phyloP scores from a whole-genome alignment of 2,329 filamentous ascomycete genomes.

The Mycosphaerella sp. region DNA sequence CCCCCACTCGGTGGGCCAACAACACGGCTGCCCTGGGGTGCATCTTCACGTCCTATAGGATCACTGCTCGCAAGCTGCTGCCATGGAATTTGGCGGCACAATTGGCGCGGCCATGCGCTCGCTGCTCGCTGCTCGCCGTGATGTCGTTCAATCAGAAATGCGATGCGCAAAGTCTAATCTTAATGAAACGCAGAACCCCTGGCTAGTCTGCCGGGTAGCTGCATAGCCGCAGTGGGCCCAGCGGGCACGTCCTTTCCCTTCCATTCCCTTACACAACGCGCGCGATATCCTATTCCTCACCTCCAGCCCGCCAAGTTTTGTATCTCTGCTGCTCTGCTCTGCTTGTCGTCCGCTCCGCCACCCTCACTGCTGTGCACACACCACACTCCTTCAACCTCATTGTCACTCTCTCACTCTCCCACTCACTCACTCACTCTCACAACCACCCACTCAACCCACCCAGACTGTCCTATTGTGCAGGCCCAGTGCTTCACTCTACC shows the following conservation, averaged over 20 bases:
- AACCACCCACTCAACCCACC: conserved; percentile 11
- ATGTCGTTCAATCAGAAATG: conserved; percentile 8
- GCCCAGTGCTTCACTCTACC: conserved; percentile 17
- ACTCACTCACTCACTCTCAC: conserved; percentile 10
- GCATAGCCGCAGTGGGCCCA: conserved; percentile 4
- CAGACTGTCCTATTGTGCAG: conserved; percentile 18
- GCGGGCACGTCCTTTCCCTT: not conserved
- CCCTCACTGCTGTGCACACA: no score
- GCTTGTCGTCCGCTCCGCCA: no score
- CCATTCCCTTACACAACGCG: no score
- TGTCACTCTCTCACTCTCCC: not conserved
- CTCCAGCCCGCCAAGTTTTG: not conserved
- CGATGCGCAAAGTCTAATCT: conserved; percentile 5
- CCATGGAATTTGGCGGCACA: not conserved
- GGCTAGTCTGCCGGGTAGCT: not conserved
- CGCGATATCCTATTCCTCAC: not conserved
- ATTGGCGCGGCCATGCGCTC: not conserved
- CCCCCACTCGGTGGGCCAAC: no score
- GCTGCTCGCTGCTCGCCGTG: no score
- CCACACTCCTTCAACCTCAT: not conserved
- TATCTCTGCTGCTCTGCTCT: no score
- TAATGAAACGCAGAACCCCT: not conserved
- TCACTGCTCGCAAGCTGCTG: not conserved
- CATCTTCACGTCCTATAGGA: not conserved
- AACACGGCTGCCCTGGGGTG: no score